A percentile compares a stretch with the other conserved stretches of the same genome.
phyloP scores from a whole-genome alignment of 106 monocot species.

The Apostasia shenzhenica region DNA sequence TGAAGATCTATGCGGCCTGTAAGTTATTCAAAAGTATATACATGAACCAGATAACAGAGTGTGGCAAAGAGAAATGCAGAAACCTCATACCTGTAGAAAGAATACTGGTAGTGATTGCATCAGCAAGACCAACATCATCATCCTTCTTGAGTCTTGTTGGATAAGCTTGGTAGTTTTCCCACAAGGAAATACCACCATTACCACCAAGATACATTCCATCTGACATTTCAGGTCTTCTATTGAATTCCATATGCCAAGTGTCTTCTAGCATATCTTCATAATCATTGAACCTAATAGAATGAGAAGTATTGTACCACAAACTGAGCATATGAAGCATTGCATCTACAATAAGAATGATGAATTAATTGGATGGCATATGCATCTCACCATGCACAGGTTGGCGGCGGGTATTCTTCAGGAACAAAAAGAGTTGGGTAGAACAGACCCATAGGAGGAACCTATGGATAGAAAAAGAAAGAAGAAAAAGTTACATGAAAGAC shows the following conservation, averaged over 20 bases:
- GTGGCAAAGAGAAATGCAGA: background rate
- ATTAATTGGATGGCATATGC: background rate
- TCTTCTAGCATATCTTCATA: constrained; percentile 97
- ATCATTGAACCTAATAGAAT: constrained; percentile 67
- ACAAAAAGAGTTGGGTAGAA: constrained; percentile 79
- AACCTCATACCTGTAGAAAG: constrained; percentile 73
- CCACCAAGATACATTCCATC: constrained; percentile 56
- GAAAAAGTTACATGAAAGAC: too few relatives aligned
- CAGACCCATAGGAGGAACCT: constrained; percentile 97
- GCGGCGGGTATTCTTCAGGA: constrained; percentile 76
- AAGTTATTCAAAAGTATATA: constrained; percentile 8
- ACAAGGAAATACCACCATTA: constrained; percentile 47
- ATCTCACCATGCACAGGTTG: constrained; percentile 71
- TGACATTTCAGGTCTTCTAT: constrained; percentile 55
- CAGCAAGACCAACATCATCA: constrained; percentile 84
- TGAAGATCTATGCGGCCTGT: constrained; percentile 91
- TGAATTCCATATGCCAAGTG: constrained; percentile 57
- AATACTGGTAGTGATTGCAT: constrained; percentile 85
- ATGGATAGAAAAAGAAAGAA: background rate
- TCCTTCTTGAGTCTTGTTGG: constrained; percentile 59
- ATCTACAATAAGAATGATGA: background rate
- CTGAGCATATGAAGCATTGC: background rate
- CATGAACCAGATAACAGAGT: background rate
- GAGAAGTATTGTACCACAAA: constrained; percentile 4
- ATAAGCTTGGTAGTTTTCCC: constrained; percentile 66